Base-by-base conservation (phyloP, 2,329 filamentous ascomycete species). In the Talaromyces sp. region DNA sequence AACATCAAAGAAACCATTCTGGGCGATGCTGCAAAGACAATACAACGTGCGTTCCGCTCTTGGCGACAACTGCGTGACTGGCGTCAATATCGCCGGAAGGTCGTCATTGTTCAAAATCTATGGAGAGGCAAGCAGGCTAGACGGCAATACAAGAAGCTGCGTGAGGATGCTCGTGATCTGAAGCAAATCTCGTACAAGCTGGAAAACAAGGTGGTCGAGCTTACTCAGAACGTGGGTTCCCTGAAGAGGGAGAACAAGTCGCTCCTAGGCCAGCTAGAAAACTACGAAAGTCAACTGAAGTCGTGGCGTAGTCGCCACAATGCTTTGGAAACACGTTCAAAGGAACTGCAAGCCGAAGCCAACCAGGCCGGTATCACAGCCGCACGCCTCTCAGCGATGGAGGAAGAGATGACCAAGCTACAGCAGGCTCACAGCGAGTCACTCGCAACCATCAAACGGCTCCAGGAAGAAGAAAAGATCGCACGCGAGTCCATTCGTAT, bases 141-240 rank as follows among this genome's bases (percentile, higher is more conserved):
- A 67, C 86, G 84, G 67, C 88, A 86, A 56, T 99, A 99, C 83
- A 98, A 96, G 86, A 87, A 82, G 69, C 81, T 96, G 64, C 91
- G 95, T 68, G 93, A 97, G 78, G 95, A 99, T 78, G 95, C 95
- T 67, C 90, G 95, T 73, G 96, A 99, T 81, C 86, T 99, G 75
- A 98, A 98, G 83, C 94, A 98, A 78, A 99, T 99, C 69, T 98
- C 95, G 2, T 99, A 99, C 83, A 98, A 96, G 82, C 82, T 99
- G 70, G 95, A 99, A 78, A 98, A 99, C 85, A 99, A 99, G 87
- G 95, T 99, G 65, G 92, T 99, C 65, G 95, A 99, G 80, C 85
- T 99, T 71, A 99, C 95, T 1, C 95, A 99, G 76, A 91, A 89
- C 56, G 79, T 99, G 69, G 93, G 95, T 67, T 89, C 92, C 9